Evolutionary conservation across 108 stramenopile species (phyloP).

Genomic region (Craspedostauros australis): DNA sequence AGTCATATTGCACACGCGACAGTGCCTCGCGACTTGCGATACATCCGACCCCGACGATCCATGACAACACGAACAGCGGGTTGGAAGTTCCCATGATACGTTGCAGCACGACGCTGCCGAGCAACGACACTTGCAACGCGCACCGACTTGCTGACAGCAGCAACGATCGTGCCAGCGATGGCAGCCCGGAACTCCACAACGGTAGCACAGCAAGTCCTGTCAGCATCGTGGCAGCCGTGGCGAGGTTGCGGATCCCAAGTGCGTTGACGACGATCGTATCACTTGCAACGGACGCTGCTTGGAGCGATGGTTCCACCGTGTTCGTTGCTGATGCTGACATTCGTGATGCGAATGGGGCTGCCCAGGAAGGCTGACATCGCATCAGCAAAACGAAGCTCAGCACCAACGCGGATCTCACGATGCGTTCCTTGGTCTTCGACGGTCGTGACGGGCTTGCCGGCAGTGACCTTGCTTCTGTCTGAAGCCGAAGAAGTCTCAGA

Average conservation of each 20-base stretch:
- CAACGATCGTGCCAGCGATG: slow-evolving; percentile 3
- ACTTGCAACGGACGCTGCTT: too few relatives aligned
- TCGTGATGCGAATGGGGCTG: too few relatives aligned
- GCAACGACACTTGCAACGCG: slow-evolving; percentile 17
- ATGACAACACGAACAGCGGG: slow-evolving; percentile 11
- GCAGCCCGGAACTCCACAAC: neutral
- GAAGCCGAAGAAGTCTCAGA: too few relatives aligned
- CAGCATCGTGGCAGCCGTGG: neutral
- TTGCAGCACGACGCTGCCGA: slow-evolving; percentile 18
- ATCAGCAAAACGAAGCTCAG: too few relatives aligned
- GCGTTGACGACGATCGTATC: too few relatives aligned
- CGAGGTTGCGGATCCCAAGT: slow-evolving; percentile 8
- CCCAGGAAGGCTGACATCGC: too few relatives aligned
- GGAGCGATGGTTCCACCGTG: too few relatives aligned
- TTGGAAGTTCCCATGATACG: slow-evolving; percentile 7
- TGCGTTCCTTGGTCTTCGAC: too few relatives aligned
- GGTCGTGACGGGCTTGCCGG: too few relatives aligned
- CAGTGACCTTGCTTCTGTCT: too few relatives aligned
- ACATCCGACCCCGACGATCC: slow-evolving; percentile 16
- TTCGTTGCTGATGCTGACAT: too few relatives aligned
- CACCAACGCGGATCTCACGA: too few relatives aligned
- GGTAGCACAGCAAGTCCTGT: slow-evolving; percentile 3
- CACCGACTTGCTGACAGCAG: slow-evolving; percentile 17
- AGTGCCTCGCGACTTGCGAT: slow-evolving; percentile 17
- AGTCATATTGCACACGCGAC: slow-evolving; percentile 15